A percentile compares a stretch with the other conserved stretches of the same genome.
These are phyloP conservation scores for Talaromyces pinophilus DNA, from an alignment of 2,329 filamentous ascomycete species.

Conservation along the genomic window DNA sequence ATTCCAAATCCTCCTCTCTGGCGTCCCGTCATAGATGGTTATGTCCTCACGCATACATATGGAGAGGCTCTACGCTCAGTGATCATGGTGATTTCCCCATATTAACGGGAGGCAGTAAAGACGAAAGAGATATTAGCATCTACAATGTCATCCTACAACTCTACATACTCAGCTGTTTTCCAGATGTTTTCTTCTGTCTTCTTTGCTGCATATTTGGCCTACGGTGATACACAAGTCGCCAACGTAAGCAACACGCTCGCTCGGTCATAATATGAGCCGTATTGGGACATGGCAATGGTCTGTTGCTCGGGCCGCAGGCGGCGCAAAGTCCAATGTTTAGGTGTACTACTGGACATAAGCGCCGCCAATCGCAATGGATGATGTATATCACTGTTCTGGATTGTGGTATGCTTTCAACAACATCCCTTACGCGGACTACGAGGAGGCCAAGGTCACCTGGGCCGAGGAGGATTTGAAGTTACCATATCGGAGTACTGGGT, in stretches of 20 bases:
- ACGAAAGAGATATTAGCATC: background rate
- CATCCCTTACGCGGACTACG: background rate
- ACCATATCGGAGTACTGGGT: background rate
- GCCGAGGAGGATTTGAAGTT: background rate
- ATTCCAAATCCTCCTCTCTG: background rate
- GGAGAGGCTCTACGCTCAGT: background rate
- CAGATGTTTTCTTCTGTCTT: background rate
- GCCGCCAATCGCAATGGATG: too few species aligned
- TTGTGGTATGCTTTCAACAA: background rate
- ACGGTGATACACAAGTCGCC: background rate
- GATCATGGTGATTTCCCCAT: background rate
- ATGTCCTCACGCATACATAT: background rate
- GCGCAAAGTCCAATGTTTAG: too few species aligned
- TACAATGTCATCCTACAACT: background rate
- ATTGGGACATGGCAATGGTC: too few species aligned
- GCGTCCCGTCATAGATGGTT: background rate
- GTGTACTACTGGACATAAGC: too few species aligned
- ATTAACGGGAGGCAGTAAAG: background rate
- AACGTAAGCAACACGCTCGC: too few species aligned
- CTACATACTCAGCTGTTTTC: background rate
- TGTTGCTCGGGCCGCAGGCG: too few species aligned
- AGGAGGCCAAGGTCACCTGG: background rate
- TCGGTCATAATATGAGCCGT: too few species aligned
- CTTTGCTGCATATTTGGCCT: background rate
- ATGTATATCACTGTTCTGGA: too few species aligned